Base-by-base conservation (phyloP, 2,329 filamentous ascomycete genomes). In the Lasiodiplodia gonubiensis region DNA sequence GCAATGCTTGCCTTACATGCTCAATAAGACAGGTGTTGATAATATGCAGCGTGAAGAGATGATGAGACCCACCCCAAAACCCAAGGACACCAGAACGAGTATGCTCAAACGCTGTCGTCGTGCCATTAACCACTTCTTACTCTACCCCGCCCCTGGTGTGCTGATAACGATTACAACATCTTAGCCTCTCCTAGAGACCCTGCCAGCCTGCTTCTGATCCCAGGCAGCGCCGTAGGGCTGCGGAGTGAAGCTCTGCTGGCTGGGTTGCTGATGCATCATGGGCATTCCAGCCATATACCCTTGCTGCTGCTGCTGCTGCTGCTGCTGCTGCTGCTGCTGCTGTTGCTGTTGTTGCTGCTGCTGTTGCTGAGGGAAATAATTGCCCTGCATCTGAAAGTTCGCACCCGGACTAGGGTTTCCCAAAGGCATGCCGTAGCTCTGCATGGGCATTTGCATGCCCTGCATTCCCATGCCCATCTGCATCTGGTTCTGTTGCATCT, bases 401-500 rank as follows among this genome's bases (percentile, higher is more conserved):
- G 52, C 14, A 18, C 51, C 51, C 21, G 53, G 53, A 2, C 39
- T 54, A 18, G 49, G 64, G 14, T 42, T 55, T 3, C 27, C 42
- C 64, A 66, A 51, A 11, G 48, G 21, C 64, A 66, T 66, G 16
- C 33, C 49, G 30, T 66, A 57, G 42, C 49, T 55, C 42, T 66
- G 64, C 64, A 66, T 52, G 37, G 64, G 64, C 64, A 66, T 66
- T n/a, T 55, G 46, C 64, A 66, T 57, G 21, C 54, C n/a, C 23
- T 51, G 55, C 65, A 67, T 60, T 6, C 65, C 55, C 46, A 67
- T 7, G 18, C 55, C 49, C 65, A 67, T 67, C 23, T 51, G 27
- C 59, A 66, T 51, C 42, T 55, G 54, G 42, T 66, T 66, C 27
- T 66, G 52, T 7, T 66, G 64, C 53, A 66, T 66, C 16, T 67